Evolutionary conservation across 2,329 filamentous ascomycete genomes (phyloP).

Genomic region (Sclerotinia spermophila): DNA sequence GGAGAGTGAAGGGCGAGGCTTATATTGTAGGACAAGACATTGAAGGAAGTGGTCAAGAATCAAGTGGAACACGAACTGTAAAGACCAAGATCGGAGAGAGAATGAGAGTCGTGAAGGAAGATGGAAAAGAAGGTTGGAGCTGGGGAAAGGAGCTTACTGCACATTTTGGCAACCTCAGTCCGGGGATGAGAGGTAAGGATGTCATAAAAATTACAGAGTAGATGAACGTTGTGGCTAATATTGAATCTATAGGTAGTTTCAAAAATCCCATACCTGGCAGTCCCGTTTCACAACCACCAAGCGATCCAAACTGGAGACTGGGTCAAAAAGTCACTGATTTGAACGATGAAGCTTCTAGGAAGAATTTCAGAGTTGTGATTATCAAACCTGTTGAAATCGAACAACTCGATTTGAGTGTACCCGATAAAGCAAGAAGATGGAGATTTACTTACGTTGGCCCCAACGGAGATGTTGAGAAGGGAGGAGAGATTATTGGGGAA

Average conservation of each 20-base stretch:
- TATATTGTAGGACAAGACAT: constrained; percentile 72
- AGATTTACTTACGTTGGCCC: constrained; percentile 53
- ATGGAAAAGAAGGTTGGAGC: constrained; percentile 49
- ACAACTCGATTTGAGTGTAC: constrained; percentile 57
- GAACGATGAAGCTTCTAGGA: constrained; percentile 60
- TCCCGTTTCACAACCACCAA: constrained; percentile 50
- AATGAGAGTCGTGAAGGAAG: constrained; percentile 54
- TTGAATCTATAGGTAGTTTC: constrained; percentile 20
- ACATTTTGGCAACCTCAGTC: constrained; percentile 86
- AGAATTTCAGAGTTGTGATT: constrained; percentile 75
- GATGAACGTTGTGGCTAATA: not conserved
- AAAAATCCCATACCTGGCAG: constrained; percentile 67
- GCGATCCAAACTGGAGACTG: constrained; percentile 42
- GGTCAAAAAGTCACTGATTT: constrained; percentile 60
- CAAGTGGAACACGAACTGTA: constrained; percentile 53
- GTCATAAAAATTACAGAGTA: constrained; percentile 35
- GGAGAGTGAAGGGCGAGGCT: constrained; percentile 74
- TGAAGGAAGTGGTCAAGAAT: constrained; percentile 46
- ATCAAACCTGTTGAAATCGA: constrained; percentile 73
- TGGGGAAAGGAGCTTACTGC: constrained; percentile 77
- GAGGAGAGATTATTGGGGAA: constrained; percentile 51
- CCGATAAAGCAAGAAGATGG: constrained; percentile 53
- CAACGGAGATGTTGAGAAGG: constrained; percentile 37
- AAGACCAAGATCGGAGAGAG: constrained; percentile 56
- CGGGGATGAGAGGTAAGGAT: constrained; percentile 64